Conservation (phyloP, 2,329 filamentous ascomycete species). For the Leptosphaerulina australis region DNA sequence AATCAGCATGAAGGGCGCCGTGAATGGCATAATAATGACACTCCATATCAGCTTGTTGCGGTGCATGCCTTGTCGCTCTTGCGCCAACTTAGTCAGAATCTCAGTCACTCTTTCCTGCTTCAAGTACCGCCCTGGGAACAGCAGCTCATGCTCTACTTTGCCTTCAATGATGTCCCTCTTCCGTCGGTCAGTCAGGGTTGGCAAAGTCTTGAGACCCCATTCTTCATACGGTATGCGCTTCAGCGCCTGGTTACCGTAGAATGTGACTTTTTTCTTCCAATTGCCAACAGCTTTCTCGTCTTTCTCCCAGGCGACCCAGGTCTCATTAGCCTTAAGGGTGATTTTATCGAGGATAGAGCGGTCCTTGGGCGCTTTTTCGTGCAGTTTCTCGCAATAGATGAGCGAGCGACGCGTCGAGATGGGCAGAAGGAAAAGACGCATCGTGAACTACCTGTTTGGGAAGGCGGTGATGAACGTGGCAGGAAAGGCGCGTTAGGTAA, state of each 20-base stretch:
- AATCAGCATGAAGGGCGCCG: constrained; percentile 79
- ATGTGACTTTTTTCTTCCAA: constrained; percentile 87
- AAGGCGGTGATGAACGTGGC: constrained; percentile 9
- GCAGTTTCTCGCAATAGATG: constrained; percentile 84
- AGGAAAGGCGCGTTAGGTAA: constrained; percentile 18
- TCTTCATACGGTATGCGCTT: constrained; percentile 93
- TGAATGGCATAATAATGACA: constrained; percentile 65
- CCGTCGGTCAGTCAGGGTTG: constrained; percentile 73
- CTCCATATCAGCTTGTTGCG: constrained; percentile 79
- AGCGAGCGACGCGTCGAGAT: constrained; percentile 90
- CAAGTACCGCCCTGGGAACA: constrained; percentile 77
- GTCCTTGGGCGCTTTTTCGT: constrained; percentile 55
- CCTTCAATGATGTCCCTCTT: constrained; percentile 67
- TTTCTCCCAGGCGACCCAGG: constrained; percentile 88
- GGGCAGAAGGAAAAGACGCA: constrained; percentile 93
- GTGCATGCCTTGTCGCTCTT: constrained; percentile 80
- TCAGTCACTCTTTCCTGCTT: constrained; percentile 65
- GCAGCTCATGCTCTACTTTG: constrained; percentile 70
- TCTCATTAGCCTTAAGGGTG: constrained; percentile 72
- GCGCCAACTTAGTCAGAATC: constrained; percentile 73
- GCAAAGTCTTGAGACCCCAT: constrained; percentile 96
- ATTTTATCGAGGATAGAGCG: constrained; percentile 71
- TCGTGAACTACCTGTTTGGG: constrained; percentile 49
- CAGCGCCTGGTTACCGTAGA: constrained; percentile 84
- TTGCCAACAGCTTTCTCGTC: constrained; percentile 65